Conservation (phyloP, 2,329 filamentous ascomycete genomes). For the Didymella lethalis region DNA sequence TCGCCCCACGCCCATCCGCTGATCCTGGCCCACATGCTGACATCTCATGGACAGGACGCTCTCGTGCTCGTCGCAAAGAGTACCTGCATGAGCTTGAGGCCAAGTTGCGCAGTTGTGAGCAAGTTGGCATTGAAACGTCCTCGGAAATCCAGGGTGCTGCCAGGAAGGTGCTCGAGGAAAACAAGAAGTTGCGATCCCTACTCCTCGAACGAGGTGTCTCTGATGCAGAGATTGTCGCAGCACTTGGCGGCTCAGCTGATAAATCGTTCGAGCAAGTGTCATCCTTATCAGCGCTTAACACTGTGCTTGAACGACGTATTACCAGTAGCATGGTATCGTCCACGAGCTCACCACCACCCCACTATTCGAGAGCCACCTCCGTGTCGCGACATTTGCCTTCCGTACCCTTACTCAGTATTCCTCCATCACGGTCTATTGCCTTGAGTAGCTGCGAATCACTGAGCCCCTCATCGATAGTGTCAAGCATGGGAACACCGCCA, state of each 20-base stretch:
- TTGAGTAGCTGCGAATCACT: slow-evolving; percentile 39
- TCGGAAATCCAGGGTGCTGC: slow-evolving; percentile 76
- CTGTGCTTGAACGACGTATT: slow-evolving; percentile 44
- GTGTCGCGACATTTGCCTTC: slow-evolving; percentile 31
- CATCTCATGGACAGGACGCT: slow-evolving; percentile 59
- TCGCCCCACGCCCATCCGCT: background rate
- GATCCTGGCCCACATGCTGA: slow-evolving; percentile 15
- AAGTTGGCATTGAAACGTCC: slow-evolving; percentile 71
- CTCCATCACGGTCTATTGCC: slow-evolving; percentile 31
- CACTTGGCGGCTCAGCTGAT: slow-evolving; percentile 36
- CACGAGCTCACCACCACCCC: slow-evolving; percentile 30
- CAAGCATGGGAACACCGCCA: slow-evolving; percentile 43
- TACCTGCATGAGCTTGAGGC: slow-evolving; percentile 75
- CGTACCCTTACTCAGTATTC: slow-evolving; percentile 34
- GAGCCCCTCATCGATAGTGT: slow-evolving; percentile 45
- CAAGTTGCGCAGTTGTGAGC: slow-evolving; percentile 69
- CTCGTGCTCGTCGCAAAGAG: slow-evolving; percentile 76
- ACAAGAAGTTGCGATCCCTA: slow-evolving; percentile 67
- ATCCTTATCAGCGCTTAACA: slow-evolving; percentile 36
- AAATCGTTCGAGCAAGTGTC: slow-evolving; percentile 40
- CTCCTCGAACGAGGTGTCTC: slow-evolving; percentile 65
- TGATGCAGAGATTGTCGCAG: slow-evolving; percentile 60
- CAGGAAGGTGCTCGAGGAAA: slow-evolving; percentile 73
- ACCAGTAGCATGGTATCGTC: slow-evolving; percentile 32
- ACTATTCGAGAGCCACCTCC: slow-evolving; percentile 24